A percentile compares a stretch with the other conserved stretches of the same genome.
These are phyloP conservation scores for Linnemannia zychae DNA, from an alignment of 192 early-diverging fungal genomes.

Conservation along the genomic window DNA sequence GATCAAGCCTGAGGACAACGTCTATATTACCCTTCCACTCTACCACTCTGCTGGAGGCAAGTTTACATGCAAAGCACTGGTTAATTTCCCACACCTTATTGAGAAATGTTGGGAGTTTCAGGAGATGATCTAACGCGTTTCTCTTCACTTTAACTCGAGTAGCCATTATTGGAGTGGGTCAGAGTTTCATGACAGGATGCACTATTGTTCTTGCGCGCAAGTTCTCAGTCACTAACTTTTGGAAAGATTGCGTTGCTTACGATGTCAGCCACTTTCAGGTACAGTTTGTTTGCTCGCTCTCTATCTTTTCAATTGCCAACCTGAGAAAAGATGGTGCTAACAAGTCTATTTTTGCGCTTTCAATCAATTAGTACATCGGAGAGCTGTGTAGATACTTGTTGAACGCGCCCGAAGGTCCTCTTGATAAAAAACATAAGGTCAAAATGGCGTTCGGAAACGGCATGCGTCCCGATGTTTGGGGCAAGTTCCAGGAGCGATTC, in stretches of 20 bases:
- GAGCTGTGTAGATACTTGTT: constrained; percentile 78
- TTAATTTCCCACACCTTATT: neutral
- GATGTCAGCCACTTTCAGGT: constrained; percentile 62
- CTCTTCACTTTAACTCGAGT: neutral
- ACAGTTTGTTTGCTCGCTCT: neutral
- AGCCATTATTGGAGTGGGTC: constrained; percentile 45
- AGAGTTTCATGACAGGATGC: constrained; percentile 49
- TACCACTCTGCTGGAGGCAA: constrained; percentile 74
- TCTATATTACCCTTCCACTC: constrained; percentile 72
- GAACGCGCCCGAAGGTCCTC: constrained; percentile 58
- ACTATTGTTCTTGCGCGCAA: constrained; percentile 67
- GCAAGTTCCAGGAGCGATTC: constrained; percentile 71
- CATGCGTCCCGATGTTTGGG: constrained; percentile 78
- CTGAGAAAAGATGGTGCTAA: neutral
- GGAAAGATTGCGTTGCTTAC: constrained; percentile 63
- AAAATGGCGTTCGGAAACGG: constrained; percentile 76
- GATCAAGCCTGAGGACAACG: constrained; percentile 55
- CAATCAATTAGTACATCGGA: constrained; percentile 69
- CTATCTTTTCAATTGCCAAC: too few relatives aligned
- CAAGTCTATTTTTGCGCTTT: neutral
- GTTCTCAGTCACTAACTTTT: constrained; percentile 67
- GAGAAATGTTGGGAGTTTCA: too few relatives aligned
- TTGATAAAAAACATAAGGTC: constrained; percentile 69
- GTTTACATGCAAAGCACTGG: too few relatives aligned
- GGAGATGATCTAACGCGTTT: too few relatives aligned